Percentiles rank a stretch among this genome's conserved stretches.
These are phyloP conservation scores for Rhytidiadelphus loreus DNA, from an alignment of 225 moss, liverwort and hornwort genomes.

Conservation along the genomic window DNA sequence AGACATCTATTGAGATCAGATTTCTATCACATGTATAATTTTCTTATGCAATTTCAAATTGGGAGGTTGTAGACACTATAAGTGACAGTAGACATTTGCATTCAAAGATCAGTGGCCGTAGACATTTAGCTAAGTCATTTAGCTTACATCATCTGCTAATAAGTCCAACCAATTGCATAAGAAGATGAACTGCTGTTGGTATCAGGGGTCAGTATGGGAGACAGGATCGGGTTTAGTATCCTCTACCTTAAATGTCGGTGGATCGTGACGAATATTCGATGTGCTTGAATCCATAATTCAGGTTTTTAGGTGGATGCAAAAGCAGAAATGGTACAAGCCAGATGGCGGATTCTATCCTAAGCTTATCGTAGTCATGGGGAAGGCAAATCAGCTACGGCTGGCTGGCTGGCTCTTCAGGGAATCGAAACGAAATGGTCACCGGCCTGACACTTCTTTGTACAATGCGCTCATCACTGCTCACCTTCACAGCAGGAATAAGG, in stretches of 20 bases:
- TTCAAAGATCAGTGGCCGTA: neutral
- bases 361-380: conserved; percentile 85
- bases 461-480: conserved; percentile 84
- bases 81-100: neutral
- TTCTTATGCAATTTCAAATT: neutral
- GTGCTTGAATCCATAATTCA: conserved; percentile 6
- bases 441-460: conserved; percentile 85
- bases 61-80: neutral
- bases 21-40: neutral
- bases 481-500: conserved; percentile 40
- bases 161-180: neutral
- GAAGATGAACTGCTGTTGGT: neutral
- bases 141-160: neutral
- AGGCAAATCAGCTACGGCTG: conserved; percentile 73
- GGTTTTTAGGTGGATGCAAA: conserved; percentile 96
- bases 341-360: conserved; percentile 81
- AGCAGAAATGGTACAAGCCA: conserved; percentile 86
- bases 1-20: neutral
- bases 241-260: neutral
- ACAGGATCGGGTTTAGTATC: neutral
- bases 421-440: conserved; percentile 65
- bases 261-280: neutral
- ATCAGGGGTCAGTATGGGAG: neutral
- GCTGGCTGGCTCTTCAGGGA: conserved; percentile 75
- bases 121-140: neutral